Base-by-base conservation (phyloP, 2,329 filamentous ascomycete genomes). In the Plectosphaerella plurivora region DNA sequence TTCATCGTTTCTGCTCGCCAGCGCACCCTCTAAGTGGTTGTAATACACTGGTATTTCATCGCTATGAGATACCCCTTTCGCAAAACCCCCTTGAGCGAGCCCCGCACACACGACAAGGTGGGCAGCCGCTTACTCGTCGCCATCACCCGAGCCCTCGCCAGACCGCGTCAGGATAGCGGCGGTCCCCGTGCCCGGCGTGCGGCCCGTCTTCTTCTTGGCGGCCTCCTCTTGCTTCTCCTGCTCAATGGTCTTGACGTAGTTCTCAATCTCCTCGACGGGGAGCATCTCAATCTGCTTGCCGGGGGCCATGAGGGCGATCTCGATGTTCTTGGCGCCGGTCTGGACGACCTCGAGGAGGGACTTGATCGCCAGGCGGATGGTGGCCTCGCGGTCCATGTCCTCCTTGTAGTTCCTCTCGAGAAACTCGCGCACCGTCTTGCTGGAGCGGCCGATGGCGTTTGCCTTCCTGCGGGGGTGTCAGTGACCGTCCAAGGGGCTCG, bases 221-320 rank as follows among this genome's bases (percentile, higher is more conserved):
- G 93, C 93, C 78, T 99, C 94, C 73, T 97, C 94, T 69, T 96
- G 92, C 83, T 99, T 99, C 82, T 99, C 95, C 65, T 92, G 89
- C 79, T 99, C 96, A 71, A 99, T 99, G 73, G 85, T 94, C 85
- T 97, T 97, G 67, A 99, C 95, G 67, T 96, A 97, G 62, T 84
- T 83, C 79, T 99, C 94, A 65, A 99, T 99, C 65, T 96, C 90
- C 71, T 97, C 93, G 33, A 93, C 88, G 3, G 91, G 90, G 61
- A 99, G 82, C 85, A 96, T 92, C 78, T 97, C 92, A 58, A 99
- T 84, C 15, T 81, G 72, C 78, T 96, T 91, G 50, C 91, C 92
- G 7, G 94, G 92, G 8, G 91, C 89, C 91, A 97, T 97, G 67
- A 99, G 87, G 53, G 95, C 94, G 66, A 99, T 97, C 77, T 99